These are phyloP conservation scores for Fusarium torulosum DNA, from an alignment of 2,329 filamentous ascomycete genomes.

Conservation along the genomic window DNA sequence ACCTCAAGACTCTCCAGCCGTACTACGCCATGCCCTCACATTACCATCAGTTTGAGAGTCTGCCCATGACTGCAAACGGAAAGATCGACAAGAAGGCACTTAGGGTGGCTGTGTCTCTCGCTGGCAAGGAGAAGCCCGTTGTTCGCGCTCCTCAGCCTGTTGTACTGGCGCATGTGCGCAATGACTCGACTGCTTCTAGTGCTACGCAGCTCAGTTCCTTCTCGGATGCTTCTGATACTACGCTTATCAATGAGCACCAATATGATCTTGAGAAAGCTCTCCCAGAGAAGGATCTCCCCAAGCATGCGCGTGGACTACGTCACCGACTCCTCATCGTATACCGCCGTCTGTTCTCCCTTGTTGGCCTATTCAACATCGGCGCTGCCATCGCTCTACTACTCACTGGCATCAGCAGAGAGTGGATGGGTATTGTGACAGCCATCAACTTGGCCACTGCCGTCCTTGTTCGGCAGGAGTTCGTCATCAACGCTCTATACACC, in stretches of 20 bases:
- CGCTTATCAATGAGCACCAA: conserved; percentile 43
- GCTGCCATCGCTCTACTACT: conserved; percentile 60
- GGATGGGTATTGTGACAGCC: conserved; percentile 58
- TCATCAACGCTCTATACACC: conserved; percentile 65
- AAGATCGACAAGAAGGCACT: conserved; percentile 67
- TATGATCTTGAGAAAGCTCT: conserved; percentile 51
- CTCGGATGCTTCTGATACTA: conserved; percentile 35
- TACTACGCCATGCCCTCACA: conserved; percentile 67
- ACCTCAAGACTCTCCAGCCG: conserved; percentile 60
- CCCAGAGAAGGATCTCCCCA: conserved; percentile 57
- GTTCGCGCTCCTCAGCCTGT: conserved; percentile 28
- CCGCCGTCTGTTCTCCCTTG: conserved; percentile 66
- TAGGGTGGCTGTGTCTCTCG: background rate
- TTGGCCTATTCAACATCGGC: conserved; percentile 64
- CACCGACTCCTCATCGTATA: conserved; percentile 65
- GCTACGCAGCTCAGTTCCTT: conserved; percentile 39
- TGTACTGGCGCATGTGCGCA: conserved; percentile 30
- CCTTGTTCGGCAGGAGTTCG: conserved; percentile 65
- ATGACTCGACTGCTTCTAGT: conserved; percentile 49
- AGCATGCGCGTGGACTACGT: conserved; percentile 55
- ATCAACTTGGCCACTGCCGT: conserved; percentile 64
- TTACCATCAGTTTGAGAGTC: conserved; percentile 56
- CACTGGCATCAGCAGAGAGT: conserved; percentile 51
- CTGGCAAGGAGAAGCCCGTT: background rate
- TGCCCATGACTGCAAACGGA: conserved; percentile 67